Evolutionary conservation across 164 flowering plant species (phyloP), one percentile per base, ranked within the genome.

Genomic region (Sedum album): DNA sequence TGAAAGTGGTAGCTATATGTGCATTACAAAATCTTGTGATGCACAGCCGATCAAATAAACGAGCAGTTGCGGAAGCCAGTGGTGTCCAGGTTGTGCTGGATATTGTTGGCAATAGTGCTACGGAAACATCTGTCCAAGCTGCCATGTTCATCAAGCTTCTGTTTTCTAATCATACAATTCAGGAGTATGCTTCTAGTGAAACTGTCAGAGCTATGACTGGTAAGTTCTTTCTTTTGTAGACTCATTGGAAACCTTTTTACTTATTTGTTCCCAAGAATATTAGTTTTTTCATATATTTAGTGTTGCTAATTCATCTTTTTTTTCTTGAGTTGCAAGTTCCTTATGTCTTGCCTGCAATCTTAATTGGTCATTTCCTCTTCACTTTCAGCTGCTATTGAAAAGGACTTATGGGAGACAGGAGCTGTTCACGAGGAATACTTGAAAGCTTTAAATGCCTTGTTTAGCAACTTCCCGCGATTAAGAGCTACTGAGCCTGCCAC

Each of bases 11-110:
- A 21, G 97, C 97, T 17, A 86, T 95, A 42, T 95, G 99, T 79
- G 96, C 99, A 20, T 79, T 95, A 79, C 99, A 95, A 74, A 95
- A 95, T 76, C 94, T 95, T 73, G 99, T 95, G 5, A 95, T 89
- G 97, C 82, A 81, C 79, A 92, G 97, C 72, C 76, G 96, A 36
- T 87, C 97, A 57, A 95, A 95, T 74, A 95, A 90, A 80, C 86
- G 99, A 77, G 99, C 99, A 23, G 99, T 95, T 69, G 99, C 99
- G 15, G 99, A 95, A 77, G 97, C 97, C 62, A 96, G 99, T 65
- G 99, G 99, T 39, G 93, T 95, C 71, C 97, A 92, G 77, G 96
- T 92, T 72, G 88, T 95, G 64, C 79, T 92, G 74, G 99, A 95
- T 79, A 84, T 95, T 71, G 86, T 92, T 67, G 82, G 91, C 67